Evolutionary conservation across 768 basidiomycete genomes (phyloP).

Genomic region (Phylloporus rhodoxanthus): DNA sequence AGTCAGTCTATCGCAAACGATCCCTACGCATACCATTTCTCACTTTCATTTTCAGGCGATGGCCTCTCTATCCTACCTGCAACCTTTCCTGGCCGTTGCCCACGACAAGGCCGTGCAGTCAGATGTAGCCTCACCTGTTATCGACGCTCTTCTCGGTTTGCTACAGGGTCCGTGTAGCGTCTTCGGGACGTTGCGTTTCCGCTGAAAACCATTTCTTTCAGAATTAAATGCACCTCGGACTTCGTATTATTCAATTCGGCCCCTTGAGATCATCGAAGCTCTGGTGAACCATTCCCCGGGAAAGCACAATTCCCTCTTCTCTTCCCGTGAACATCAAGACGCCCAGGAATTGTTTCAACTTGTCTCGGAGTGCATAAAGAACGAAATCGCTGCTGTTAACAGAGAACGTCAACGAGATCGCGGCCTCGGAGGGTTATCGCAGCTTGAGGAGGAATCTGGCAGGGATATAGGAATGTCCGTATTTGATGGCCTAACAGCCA

Average conservation of each 20-base stretch:
- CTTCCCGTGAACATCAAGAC: constrained; percentile 93
- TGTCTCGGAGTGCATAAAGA: constrained; percentile 82
- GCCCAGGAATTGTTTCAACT: constrained; percentile 98
- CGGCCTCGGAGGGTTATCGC: constrained; percentile 57
- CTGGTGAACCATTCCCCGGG: constrained; percentile 51
- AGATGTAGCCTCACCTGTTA: constrained; percentile 81
- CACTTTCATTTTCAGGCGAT: constrained; percentile 55
- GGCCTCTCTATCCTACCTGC: constrained; percentile 78
- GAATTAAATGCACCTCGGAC: constrained; percentile 61
- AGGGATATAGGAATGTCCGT: constrained; percentile 57
- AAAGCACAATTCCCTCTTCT: constrained; percentile 61
- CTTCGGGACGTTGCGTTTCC: neutral
- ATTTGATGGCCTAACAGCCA: constrained; percentile 88
- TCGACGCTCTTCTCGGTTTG: constrained; percentile 72
- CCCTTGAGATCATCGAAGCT: constrained; percentile 63
- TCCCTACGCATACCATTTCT: constrained; percentile 9
- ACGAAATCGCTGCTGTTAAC: constrained; percentile 70
- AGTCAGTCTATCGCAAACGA: constrained; percentile 34
- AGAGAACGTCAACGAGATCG: constrained; percentile 65
- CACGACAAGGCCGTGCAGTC: constrained; percentile 70
- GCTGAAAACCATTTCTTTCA: constrained; percentile 25
- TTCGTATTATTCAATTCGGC: constrained; percentile 59
- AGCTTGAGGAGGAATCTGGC: constrained; percentile 14
- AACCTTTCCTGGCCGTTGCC: constrained; percentile 71
- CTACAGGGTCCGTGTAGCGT: constrained; percentile 48